These are phyloP conservation scores for Eudorina sp. DNA, from an alignment of 139 green algal species.

Conservation along the genomic window DNA sequence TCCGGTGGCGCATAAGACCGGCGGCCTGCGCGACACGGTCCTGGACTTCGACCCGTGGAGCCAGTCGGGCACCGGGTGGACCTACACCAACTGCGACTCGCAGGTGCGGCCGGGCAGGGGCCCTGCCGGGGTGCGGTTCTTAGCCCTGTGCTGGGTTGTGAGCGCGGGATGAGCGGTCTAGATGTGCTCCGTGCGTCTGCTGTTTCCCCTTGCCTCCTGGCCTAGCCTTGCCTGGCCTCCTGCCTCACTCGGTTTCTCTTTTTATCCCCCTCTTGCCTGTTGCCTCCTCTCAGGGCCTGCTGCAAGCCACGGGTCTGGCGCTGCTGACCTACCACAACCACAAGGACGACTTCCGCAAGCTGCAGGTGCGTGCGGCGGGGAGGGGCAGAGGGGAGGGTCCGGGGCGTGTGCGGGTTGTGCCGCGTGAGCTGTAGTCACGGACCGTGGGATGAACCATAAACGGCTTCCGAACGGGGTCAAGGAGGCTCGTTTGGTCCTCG, in stretches of 20 bases:
- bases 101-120: conserved; percentile 3
- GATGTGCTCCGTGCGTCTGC: no score
- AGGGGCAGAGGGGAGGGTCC: background rate
- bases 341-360: conserved; percentile 67
- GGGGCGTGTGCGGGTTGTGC: no score
- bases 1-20: conserved; percentile 82
- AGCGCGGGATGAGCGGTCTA: no score
- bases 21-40: conserved; percentile 78
- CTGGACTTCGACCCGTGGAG: conserved; percentile 73
- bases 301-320: conserved; percentile 62
- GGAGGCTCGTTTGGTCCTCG: no score
- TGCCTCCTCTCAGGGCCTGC: conserved; percentile 62
- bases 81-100: conserved; percentile 72
- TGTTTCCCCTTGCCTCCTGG: no score
- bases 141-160: no score
- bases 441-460: no score
- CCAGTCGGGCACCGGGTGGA: conserved; percentile 77
- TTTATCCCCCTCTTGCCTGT: background rate
- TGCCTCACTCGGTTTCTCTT: no score
- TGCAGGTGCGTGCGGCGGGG: conserved; percentile 33
- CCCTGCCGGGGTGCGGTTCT: background rate
- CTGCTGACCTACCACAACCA: conserved; percentile 74
- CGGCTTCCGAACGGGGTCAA: no score
- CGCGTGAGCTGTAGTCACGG: no score
- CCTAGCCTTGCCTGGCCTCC: no score